Conservation (phyloP, 495 filamentous ascomycete genomes). For the Hypoxylon fuscum region DNA sequence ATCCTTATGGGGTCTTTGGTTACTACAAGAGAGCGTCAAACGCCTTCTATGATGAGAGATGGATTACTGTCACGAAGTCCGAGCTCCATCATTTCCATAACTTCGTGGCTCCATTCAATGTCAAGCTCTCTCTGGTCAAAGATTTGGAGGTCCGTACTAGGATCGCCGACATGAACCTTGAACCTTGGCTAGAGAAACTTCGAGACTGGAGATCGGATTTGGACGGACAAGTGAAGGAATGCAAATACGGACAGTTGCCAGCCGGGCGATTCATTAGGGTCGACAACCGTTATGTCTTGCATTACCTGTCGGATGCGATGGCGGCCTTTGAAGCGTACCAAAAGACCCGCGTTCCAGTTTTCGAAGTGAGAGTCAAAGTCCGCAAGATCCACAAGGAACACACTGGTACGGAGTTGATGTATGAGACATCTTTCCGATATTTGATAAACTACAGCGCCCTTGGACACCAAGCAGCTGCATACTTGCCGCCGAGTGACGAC, state of each 20-base stretch:
- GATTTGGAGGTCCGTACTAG: neutral
- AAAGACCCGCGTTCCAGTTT: constrained; percentile 1
- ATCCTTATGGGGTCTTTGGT: constrained; percentile 1
- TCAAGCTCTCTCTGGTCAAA: constrained; percentile 4
- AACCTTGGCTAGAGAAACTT: neutral
- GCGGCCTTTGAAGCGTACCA: constrained; percentile 2
- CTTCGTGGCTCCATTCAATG: constrained; percentile 22
- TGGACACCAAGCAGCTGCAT: constrained; percentile 4
- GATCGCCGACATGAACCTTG: constrained; percentile 2
- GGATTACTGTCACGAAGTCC: constrained; percentile 1
- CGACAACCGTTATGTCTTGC: constrained; percentile 2
- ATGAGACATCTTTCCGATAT: constrained; percentile 7
- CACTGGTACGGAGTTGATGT: neutral
- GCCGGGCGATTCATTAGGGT: constrained; percentile 7
- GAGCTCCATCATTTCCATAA: constrained; percentile 16
- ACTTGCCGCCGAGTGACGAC: constrained; percentile 8
- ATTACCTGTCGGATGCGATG: constrained; percentile 19
- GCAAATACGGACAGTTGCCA: constrained; percentile 13
- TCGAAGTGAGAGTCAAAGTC: constrained; percentile 18
- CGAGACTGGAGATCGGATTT: neutral
- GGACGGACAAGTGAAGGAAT: neutral
- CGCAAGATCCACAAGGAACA: too few species aligned
- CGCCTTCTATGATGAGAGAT: neutral
- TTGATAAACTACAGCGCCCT: constrained; percentile 9
- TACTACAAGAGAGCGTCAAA: neutral